These are phyloP conservation scores for Umbilicaria muhlenbergii DNA, from an alignment of 495 filamentous ascomycete genomes.

Conservation along the genomic window DNA sequence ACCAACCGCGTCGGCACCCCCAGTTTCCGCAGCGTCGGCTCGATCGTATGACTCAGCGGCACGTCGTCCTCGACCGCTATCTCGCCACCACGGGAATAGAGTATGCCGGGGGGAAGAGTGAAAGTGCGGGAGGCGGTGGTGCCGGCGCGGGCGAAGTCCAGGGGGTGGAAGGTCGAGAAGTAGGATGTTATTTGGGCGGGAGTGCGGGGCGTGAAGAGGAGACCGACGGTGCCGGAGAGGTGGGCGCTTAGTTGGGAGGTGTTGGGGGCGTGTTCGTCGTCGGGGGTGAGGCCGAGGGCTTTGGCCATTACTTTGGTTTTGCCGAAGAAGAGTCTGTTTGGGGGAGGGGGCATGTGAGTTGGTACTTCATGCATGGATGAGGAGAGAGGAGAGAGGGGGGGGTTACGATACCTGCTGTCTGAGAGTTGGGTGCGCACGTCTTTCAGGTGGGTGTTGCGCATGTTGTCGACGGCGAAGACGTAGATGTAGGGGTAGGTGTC, in stretches of 20 bases:
- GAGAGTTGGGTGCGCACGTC: slow-evolving; percentile 69
- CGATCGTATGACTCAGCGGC: slow-evolving; percentile 68
- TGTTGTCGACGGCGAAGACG: slow-evolving; percentile 90
- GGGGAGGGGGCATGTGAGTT: too few relatives aligned
- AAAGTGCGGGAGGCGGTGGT: slow-evolving; percentile 56
- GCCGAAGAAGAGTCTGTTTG: slow-evolving; percentile 63
- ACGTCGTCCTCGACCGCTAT: slow-evolving; percentile 67
- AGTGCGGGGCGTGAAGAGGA: slow-evolving; percentile 72
- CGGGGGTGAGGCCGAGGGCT: slow-evolving; percentile 61
- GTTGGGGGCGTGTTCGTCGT: slow-evolving; percentile 61
- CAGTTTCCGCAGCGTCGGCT: slow-evolving; percentile 72
- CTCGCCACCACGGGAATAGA: slow-evolving; percentile 64
- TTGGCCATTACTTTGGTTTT: slow-evolving; percentile 97
- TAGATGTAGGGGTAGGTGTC: slow-evolving; percentile 79
- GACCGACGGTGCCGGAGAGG: slow-evolving; percentile 68
- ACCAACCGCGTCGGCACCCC: slow-evolving; percentile 76
- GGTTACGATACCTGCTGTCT: slow-evolving; percentile 56
- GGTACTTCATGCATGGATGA: too few relatives aligned
- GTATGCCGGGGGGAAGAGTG: slow-evolving; percentile 57
- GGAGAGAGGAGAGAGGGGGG: neutral
- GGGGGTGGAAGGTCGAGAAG: slow-evolving; percentile 48
- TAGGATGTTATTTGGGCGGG: slow-evolving; percentile 46
- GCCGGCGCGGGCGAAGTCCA: slow-evolving; percentile 84
- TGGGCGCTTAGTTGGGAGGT: slow-evolving; percentile 52
- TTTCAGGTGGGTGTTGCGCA: slow-evolving; percentile 96